A percentile compares a stretch with the other conserved stretches of the same genome.
phyloP scores from a whole-genome alignment of 495 filamentous ascomycete genomes.

The Daldinia childiae region DNA sequence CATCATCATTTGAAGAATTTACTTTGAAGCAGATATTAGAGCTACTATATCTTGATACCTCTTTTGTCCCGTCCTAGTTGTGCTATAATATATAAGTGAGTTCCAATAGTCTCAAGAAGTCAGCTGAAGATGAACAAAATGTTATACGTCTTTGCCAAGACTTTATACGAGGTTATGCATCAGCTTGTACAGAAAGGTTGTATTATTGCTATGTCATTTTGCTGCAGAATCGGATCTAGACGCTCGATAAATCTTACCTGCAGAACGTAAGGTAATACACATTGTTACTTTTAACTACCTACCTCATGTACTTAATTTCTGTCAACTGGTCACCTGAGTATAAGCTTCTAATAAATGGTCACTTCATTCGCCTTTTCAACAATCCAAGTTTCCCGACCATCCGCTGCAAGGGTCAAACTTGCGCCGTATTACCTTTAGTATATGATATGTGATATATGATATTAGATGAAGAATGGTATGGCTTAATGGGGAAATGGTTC shows the following conservation, averaged over 20 bases:
- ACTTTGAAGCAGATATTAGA: background rate
- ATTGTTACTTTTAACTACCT: background rate
- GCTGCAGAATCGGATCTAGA: slow-evolving; percentile 26
- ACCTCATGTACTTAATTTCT: background rate
- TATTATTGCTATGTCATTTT: slow-evolving; percentile 2
- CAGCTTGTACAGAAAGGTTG: slow-evolving; percentile 14
- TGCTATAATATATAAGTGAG: background rate
- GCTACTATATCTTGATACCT: background rate
- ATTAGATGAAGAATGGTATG: background rate
- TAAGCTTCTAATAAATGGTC: background rate
- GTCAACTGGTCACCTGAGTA: slow-evolving; percentile 4
- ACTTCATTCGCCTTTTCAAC: background rate
- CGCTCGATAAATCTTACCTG: slow-evolving; percentile 19
- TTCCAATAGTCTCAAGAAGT: background rate
- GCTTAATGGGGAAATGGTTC: background rate
- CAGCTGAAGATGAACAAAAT: slow-evolving; percentile 11
- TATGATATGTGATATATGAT: background rate
- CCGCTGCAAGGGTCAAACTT: background rate
- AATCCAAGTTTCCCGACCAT: background rate
- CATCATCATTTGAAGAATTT: background rate
- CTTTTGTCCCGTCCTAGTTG: background rate
- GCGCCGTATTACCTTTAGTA: background rate
- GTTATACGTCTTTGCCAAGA: slow-evolving; percentile 22
- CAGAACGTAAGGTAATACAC: background rate
- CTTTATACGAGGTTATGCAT: slow-evolving; percentile 32